A percentile compares a stretch with the other conserved stretches of the same genome.
These are phyloP conservation scores for Penicillium egyptiacum DNA, from an alignment of 495 filamentous ascomycete genomes.

Conservation along the genomic window DNA sequence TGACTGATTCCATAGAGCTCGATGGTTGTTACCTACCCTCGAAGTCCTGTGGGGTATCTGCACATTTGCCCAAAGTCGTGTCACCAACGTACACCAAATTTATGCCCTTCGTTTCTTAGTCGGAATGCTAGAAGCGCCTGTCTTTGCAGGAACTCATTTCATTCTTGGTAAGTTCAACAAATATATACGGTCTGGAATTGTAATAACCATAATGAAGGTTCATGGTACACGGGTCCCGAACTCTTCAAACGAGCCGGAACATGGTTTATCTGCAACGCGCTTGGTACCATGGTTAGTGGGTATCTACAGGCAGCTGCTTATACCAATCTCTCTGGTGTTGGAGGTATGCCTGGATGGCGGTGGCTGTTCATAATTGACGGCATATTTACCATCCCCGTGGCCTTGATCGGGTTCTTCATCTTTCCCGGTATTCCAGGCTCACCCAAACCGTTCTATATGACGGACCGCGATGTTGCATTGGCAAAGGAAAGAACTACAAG, in stretches of 20 bases:
- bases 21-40: constrained; percentile 37
- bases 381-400: constrained; percentile 51
- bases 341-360: constrained; percentile 48
- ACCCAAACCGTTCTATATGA: constrained; percentile 43
- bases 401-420: constrained; percentile 43
- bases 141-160: constrained; percentile 47
- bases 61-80: constrained; percentile 40
- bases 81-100: constrained; percentile 32
- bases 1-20: constrained; percentile 25
- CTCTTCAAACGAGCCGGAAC: constrained; percentile 40
- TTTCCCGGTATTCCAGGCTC: constrained; percentile 52
- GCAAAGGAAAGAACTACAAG: constrained; percentile 35
- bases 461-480: constrained; percentile 34
- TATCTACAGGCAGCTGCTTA: constrained; percentile 50
- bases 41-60: constrained; percentile 33
- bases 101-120: constrained; percentile 58
- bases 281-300: constrained; percentile 40
- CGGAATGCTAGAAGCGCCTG: constrained; percentile 42
- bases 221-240: constrained; percentile 42
- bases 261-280: constrained; percentile 41
- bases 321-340: constrained; percentile 44
- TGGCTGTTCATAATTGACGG: constrained; percentile 54
- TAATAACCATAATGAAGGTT: constrained; percentile 23
- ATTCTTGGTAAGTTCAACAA: constrained; percentile 29
- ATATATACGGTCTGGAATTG: neutral